Evolutionary conservation across 2,329 filamentous ascomycete genomes (phyloP).

Genomic region (Akanthomyces dipterigenus): DNA sequence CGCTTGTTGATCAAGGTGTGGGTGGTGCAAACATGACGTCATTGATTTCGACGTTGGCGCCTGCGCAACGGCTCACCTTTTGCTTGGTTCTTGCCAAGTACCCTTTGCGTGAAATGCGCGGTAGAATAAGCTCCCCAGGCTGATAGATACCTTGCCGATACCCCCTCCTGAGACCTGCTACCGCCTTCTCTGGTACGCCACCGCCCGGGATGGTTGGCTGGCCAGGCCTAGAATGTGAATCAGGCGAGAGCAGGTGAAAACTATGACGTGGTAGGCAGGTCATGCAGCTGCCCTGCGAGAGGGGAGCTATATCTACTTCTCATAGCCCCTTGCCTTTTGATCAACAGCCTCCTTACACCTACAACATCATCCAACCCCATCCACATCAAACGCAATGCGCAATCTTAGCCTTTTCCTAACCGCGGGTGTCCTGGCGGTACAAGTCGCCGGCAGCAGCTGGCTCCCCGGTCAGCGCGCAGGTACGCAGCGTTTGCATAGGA

Average conservation of each 20-base stretch:
- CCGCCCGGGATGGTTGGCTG: neutral
- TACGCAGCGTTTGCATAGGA: slow-evolving; percentile 39
- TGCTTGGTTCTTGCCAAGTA: neutral
- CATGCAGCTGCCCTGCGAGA: neutral
- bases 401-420: slow-evolving; percentile 64
- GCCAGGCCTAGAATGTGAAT: slow-evolving; percentile 4
- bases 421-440: slow-evolving; percentile 59
- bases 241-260: slow-evolving; percentile 9
- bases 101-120: neutral
- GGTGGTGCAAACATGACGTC: slow-evolving; percentile 6
- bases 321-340: neutral
- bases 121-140: neutral
- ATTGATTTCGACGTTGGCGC: slow-evolving; percentile 2
- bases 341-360: neutral
- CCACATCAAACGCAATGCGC: slow-evolving; percentile 57
- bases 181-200: neutral
- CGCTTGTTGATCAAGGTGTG: too few relatives aligned
- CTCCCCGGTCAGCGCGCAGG: slow-evolving; percentile 69
- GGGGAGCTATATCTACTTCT: neutral
- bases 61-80: neutral
- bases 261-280: slow-evolving; percentile 10
- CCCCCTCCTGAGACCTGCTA: neutral
- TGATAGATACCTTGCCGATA: slow-evolving; percentile 3
- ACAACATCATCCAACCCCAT: neutral
- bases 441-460: slow-evolving; percentile 70